Percentiles rank a stretch among this genome's conserved stretches.
phyloP scores from a whole-genome alignment of 345 rosid species.

The Odontarrhena argentea region DNA sequence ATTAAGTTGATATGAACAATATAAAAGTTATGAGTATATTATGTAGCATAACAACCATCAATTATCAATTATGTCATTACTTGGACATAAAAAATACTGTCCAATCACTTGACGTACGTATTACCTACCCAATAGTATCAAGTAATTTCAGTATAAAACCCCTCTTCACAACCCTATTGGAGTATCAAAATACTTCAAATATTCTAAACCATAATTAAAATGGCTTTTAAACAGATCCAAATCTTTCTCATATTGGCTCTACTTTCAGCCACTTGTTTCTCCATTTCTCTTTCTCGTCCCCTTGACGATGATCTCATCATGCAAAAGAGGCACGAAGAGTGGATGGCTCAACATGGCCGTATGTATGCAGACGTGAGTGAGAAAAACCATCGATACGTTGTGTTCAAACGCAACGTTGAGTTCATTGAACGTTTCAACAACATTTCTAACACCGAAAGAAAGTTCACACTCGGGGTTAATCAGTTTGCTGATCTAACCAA shows the following conservation, averaged over 20 bases:
- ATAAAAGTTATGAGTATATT: too few species aligned
- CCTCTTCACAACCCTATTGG: conserved; percentile 9
- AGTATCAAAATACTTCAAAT: conserved; percentile 14
- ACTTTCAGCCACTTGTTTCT: conserved; percentile 22
- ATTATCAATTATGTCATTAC: conserved; percentile 6
- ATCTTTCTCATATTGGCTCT: conserved; percentile 25
- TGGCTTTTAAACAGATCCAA: conserved; percentile 21
- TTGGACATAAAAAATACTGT: background rate
- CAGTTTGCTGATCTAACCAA: conserved; percentile 58
- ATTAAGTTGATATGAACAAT: too few species aligned
- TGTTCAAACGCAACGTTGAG: conserved; percentile 49
- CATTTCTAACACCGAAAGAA: conserved; percentile 15
- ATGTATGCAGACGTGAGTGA: conserved; percentile 39
- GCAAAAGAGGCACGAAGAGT: conserved; percentile 12
- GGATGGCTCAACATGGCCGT: conserved; percentile 44
- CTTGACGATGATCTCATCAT: conserved; percentile 36
- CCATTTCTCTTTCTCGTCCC: conserved; percentile 35
- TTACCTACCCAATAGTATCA: too few species aligned
- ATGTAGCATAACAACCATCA: background rate
- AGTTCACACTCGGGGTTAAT: conserved; percentile 47
- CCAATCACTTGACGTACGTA: conserved; percentile 13
- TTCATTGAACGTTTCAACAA: conserved; percentile 45
- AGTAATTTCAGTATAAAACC: conserved; percentile 40
- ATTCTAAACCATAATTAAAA: conserved; percentile 6
- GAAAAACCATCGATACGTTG: conserved; percentile 40